phyloP scores from a whole-genome alignment of 768 basidiomycete species.

The Amanita phalloides region DNA sequence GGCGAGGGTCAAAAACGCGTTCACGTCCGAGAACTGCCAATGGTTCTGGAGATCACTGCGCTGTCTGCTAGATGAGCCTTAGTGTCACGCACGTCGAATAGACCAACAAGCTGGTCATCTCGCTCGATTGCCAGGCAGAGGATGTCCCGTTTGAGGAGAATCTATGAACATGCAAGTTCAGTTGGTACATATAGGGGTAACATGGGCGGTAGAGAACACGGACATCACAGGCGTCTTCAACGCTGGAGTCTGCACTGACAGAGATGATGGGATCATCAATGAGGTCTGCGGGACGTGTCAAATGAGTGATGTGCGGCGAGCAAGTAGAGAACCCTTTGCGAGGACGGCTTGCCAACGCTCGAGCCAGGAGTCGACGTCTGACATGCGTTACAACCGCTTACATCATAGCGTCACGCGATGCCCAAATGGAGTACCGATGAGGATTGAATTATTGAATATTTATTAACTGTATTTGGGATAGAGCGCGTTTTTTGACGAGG shows the following conservation, averaged over 20 bases:
- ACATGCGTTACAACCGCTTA: neutral
- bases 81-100: constrained; percentile 58
- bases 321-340: constrained; percentile 36
- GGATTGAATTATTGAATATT: no score
- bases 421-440: no score
- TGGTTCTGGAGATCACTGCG: neutral
- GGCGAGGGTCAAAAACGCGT: constrained; percentile 78
- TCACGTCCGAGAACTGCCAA: constrained; percentile 72
- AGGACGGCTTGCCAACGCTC: constrained; percentile 42
- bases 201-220: constrained; percentile 11
- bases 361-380: constrained; percentile 38
- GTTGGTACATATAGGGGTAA: neutral
- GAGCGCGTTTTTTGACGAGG: no score
- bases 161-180: constrained; percentile 22
- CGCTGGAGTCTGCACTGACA: constrained; percentile 60
- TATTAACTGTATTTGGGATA: no score
- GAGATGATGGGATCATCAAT: constrained; percentile 59
- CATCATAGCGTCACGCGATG: no score
- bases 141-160: constrained; percentile 50
- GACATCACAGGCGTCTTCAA: constrained; percentile 79
- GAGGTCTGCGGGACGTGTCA: constrained; percentile 34
- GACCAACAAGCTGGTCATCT: constrained; percentile 31
- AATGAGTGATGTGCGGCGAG: neutral
- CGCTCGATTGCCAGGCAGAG: constrained; percentile 55
- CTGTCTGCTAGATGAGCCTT: neutral